These are phyloP conservation scores for Strigomonas culicis DNA, from an alignment of 208 protist genomes.

Conservation along the genomic window DNA sequence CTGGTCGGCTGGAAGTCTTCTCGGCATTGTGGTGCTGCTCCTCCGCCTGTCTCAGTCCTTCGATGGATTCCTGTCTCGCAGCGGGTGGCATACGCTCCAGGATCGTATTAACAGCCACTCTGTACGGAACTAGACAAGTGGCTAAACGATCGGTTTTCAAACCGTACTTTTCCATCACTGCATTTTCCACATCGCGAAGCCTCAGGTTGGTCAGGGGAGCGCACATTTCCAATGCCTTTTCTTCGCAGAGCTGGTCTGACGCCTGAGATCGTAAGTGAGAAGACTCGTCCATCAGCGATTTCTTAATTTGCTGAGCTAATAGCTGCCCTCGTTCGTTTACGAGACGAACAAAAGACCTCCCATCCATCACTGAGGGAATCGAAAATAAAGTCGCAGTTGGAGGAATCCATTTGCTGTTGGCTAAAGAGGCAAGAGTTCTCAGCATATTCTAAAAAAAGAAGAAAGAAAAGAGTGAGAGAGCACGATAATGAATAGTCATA, in stretches of 20 bases:
- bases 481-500: neutral
- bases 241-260: slow-evolving; percentile 27
- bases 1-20: neutral
- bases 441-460: neutral
- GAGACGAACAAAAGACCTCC: slow-evolving; percentile 50
- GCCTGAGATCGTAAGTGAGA: slow-evolving; percentile 30
- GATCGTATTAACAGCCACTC: slow-evolving; percentile 77
- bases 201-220: slow-evolving; percentile 37
- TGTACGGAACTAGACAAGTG: slow-evolving; percentile 89
- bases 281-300: slow-evolving; percentile 20
- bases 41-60: slow-evolving; percentile 62
- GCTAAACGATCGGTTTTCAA: slow-evolving; percentile 54
- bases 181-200: slow-evolving; percentile 56
- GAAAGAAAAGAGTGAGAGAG: slow-evolving; percentile 9
- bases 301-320: slow-evolving; percentile 36
- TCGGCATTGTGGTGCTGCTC: neutral
- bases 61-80: slow-evolving; percentile 34
- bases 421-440: too few species aligned
- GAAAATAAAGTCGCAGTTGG: slow-evolving; percentile 33
- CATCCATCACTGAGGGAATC: slow-evolving; percentile 77
- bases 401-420: too few species aligned
- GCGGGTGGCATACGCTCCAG: slow-evolving; percentile 56
- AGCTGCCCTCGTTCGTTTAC: slow-evolving; percentile 34
- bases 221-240: slow-evolving; percentile 32
- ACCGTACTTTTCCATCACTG: slow-evolving; percentile 55